Percentiles rank a stretch among this genome's conserved stretches.
Evolutionary conservation across 768 basidiomycete genomes (phyloP).

Genomic region (Phlebiopsis gigantea): DNA sequence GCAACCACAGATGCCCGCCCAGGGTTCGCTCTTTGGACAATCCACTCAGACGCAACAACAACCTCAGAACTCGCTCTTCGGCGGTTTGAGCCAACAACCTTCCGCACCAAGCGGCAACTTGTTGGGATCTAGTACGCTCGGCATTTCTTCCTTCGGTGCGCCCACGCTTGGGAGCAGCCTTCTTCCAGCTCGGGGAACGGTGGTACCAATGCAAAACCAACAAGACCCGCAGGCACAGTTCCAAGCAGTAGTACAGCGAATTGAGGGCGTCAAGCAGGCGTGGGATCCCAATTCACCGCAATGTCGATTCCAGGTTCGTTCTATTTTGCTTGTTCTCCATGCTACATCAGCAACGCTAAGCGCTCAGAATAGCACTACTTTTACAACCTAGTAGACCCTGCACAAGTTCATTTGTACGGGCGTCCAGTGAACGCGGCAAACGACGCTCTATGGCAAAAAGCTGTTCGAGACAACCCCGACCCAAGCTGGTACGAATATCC

Average conservation of each 20-base stretch:
- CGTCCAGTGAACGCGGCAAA: constrained; percentile 70
- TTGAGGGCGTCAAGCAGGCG: constrained; percentile 59
- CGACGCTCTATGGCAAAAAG: constrained; percentile 73
- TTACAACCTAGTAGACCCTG: constrained; percentile 78
- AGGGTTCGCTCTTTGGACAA: constrained; percentile 26
- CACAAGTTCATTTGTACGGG: constrained; percentile 57
- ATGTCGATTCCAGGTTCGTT: constrained; percentile 75
- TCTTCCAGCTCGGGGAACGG: constrained; percentile 33
- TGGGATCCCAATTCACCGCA: constrained; percentile 67
- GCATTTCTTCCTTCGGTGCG: constrained; percentile 15
- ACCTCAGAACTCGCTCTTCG: constrained; percentile 24
- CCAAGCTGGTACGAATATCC: constrained; percentile 53
- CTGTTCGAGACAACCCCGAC: constrained; percentile 77
- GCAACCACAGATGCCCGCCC: constrained; percentile 24
- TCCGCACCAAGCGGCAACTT: constrained; percentile 7
- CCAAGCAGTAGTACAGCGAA: constrained; percentile 44
- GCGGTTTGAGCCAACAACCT: constrained; percentile 19
- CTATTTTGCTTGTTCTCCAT: background rate
- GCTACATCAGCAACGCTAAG: background rate
- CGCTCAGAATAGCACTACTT: constrained; percentile 57
- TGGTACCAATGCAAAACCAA: constrained; percentile 38
- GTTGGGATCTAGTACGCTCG: constrained; percentile 29
- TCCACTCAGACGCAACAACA: constrained; percentile 17
- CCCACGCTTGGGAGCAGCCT: constrained; percentile 24
- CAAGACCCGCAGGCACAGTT: constrained; percentile 62